Evolutionary conservation across 495 filamentous ascomycete genomes (phyloP).

Genomic region (Clohesyomyces aquaticus): DNA sequence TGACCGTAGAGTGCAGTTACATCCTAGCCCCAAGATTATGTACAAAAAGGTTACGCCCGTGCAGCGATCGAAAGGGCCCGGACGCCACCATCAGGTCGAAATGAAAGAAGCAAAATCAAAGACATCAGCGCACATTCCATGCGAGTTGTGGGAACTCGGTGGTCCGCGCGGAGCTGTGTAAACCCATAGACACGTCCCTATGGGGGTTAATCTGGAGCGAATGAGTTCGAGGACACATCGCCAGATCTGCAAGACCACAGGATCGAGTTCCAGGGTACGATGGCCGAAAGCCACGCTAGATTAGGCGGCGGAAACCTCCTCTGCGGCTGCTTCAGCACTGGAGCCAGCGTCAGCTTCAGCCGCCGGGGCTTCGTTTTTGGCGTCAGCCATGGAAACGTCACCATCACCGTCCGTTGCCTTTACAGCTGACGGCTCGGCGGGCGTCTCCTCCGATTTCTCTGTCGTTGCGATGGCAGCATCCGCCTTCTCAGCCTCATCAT

Average conservation of each 20-base stretch:
- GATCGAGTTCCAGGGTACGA: neutral
- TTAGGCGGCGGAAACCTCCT: constrained; percentile 1
- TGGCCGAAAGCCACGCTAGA: neutral
- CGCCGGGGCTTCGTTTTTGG: constrained; percentile 13
- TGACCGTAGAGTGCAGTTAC: neutral
- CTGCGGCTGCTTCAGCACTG: constrained; percentile 15
- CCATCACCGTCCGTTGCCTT: constrained; percentile 25
- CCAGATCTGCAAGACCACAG: neutral
- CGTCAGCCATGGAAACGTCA: constrained; percentile 34
- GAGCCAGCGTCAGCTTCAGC: constrained; percentile 12
- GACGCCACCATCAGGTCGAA: neutral
- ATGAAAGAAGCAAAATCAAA: neutral
- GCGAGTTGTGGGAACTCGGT: neutral
- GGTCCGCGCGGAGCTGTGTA: neutral
- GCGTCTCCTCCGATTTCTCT: constrained; percentile 6
- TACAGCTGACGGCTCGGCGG: constrained; percentile 8
- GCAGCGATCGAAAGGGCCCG: neutral
- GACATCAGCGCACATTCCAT: neutral
- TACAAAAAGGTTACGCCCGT: neutral
- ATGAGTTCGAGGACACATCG: neutral
- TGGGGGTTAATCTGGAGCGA: neutral
- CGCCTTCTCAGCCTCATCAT: constrained; percentile 55
- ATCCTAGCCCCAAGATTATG: neutral
- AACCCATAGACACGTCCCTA: neutral
- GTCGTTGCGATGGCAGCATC: constrained; percentile 50